Conservation (phyloP, 805 yeast genomes). For the Candida krabiensis region DNA sequence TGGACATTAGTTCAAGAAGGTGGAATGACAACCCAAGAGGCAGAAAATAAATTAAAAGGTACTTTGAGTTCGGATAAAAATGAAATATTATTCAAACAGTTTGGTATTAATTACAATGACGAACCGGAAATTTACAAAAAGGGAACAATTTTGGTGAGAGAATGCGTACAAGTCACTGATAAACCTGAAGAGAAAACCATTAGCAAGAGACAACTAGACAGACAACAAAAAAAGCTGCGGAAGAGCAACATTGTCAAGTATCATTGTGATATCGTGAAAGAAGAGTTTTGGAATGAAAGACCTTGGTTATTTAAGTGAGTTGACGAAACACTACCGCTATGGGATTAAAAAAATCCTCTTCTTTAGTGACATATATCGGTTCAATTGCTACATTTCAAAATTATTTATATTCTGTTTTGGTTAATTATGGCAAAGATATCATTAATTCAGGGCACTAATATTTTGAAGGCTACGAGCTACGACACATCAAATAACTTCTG, state of each 20-base stretch:
- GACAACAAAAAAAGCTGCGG: slow-evolving; percentile 46
- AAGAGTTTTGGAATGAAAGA: slow-evolving; percentile 58
- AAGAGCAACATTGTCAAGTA: slow-evolving; percentile 45
- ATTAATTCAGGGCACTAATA: no score
- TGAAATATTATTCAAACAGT: slow-evolving; percentile 75
- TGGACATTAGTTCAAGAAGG: slow-evolving; percentile 81
- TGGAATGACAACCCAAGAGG: slow-evolving; percentile 70
- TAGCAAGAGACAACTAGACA: slow-evolving; percentile 47
- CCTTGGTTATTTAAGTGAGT: slow-evolving; percentile 35
- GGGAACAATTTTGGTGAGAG: slow-evolving; percentile 68
- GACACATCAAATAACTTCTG: no score
- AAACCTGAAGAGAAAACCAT: slow-evolving; percentile 10
- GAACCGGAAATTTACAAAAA: slow-evolving; percentile 87
- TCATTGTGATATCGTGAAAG: slow-evolving; percentile 66
- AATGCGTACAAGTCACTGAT: slow-evolving; percentile 20
- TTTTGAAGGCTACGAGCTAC: no score
- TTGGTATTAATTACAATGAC: slow-evolving; percentile 85
- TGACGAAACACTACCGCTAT: no score
- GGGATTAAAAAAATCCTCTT: background rate
- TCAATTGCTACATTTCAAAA: no score
- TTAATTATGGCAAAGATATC: no score
- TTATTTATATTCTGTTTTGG: no score
- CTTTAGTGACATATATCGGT: no score
- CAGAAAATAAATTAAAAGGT: slow-evolving; percentile 75
- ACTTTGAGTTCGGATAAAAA: slow-evolving; percentile 83